These are phyloP conservation scores for Oehlia diaphana DNA, from an alignment of 192 early-diverging fungal species.

Conservation along the genomic window DNA sequence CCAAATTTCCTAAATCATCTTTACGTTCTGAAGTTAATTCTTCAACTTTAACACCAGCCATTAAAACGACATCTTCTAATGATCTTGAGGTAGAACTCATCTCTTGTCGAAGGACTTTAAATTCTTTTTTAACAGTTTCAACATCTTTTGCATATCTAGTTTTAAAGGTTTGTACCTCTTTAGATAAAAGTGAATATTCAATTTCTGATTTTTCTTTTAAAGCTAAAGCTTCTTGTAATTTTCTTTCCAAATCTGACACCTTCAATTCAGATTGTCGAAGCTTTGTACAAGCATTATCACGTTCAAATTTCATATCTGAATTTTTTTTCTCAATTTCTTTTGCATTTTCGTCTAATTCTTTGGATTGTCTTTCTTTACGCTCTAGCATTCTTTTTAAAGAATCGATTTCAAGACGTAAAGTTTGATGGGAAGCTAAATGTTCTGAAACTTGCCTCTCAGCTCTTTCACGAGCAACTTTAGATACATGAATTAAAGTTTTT, in stretches of 20 bases:
- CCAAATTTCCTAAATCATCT: slow-evolving; percentile 9
- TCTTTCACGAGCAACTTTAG: slow-evolving; percentile 25
- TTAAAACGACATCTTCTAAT: slow-evolving; percentile 28
- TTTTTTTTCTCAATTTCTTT: slow-evolving; percentile 24
- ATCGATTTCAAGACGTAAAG: slow-evolving; percentile 24
- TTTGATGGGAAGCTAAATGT: slow-evolving; percentile 25
- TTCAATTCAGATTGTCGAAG: slow-evolving; percentile 30
- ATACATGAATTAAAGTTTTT: slow-evolving; percentile 20
- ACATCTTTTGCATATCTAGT: slow-evolving; percentile 23
- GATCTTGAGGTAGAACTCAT: slow-evolving; percentile 17
- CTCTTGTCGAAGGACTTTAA: slow-evolving; percentile 16
- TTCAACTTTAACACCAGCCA: slow-evolving; percentile 24
- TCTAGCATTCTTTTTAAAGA: slow-evolving; percentile 29
- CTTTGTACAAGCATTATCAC: slow-evolving; percentile 27
- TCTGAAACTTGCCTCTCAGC: slow-evolving; percentile 27
- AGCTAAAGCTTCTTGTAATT: slow-evolving; percentile 23
- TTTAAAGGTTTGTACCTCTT: slow-evolving; percentile 28
- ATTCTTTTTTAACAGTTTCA: slow-evolving; percentile 26
- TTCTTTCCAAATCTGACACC: slow-evolving; percentile 24
- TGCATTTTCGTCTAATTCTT: slow-evolving; percentile 19
- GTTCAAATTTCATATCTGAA: slow-evolving; percentile 30
- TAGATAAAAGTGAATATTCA: slow-evolving; percentile 29
- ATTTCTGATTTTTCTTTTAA: slow-evolving; percentile 26
- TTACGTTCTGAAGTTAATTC: slow-evolving; percentile 25
- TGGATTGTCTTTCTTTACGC: slow-evolving; percentile 26